Percentiles rank a stretch among this genome's conserved stretches.
Conservation (phyloP, 306 rosid species). For the Canavalia ensiformis region DNA sequence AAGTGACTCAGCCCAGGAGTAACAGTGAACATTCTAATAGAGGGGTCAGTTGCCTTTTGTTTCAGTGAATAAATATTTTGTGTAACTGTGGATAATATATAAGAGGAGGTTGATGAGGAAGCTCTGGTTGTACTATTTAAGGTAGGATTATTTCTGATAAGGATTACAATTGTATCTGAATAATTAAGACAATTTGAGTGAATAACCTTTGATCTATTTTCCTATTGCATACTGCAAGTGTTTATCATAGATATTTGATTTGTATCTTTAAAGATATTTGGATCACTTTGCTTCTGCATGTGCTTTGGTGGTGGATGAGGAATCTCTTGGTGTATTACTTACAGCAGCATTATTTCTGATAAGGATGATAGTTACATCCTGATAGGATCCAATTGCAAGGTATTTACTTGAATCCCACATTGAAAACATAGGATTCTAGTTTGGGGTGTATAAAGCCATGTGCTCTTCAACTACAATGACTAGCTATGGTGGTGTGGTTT, state of each 20-base stretch:
- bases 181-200: too few species aligned
- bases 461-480: neutral
- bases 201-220: too few species aligned
- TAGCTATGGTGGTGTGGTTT: neutral
- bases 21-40: constrained; percentile 1
- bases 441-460: neutral
- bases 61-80: neutral
- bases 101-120: neutral
- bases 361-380: neutral
- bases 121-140: neutral
- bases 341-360: constrained; percentile 11
- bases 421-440: too few species aligned
- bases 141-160: constrained; percentile 14
- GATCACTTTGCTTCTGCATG: too few species aligned
- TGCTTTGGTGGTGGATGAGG: neutral
- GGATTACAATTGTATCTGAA: neutral
- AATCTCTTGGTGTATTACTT: neutral
- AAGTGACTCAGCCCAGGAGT: constrained; percentile 1
- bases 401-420: neutral
- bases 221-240: too few species aligned
- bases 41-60: constrained; percentile 11
- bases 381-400: too few species aligned
- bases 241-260: too few species aligned
- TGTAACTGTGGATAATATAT: constrained; percentile 9
- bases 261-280: too few species aligned